Evolutionary conservation across 2,329 filamentous ascomycete genomes (phyloP), one percentile per base, ranked within the genome.

Genomic region (Epichloe sibirici): DNA sequence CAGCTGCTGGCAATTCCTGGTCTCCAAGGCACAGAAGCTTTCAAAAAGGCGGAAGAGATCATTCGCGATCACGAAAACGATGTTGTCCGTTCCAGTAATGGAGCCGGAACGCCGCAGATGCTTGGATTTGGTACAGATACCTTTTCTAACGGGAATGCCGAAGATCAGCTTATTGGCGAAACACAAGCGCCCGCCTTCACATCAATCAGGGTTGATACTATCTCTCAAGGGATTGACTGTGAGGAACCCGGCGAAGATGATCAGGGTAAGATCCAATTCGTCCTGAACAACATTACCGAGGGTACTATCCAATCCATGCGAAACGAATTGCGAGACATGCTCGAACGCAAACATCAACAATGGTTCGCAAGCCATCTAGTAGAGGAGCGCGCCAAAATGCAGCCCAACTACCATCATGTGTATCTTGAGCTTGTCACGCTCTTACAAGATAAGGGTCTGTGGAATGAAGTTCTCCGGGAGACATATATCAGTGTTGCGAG

Each of bases 291-390:
- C 60, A 84, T 98, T 50, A 97, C 93, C 0, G 85, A 93, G 60
- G 83, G 85, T 43, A 97, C 95, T 45, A 74, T 98, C 17, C 82
- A 88, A 50, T 78, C 85, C 42, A 96, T 96, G 69, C 85, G 91
- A 62, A 77, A 78, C 51, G 90, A 96, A 59, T 78, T 98, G 39
- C 83, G 82, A 48, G 83, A 88, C 40, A 82, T 87, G 45, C 72
- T 98, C 47, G 83, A 89, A 49, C 81, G 86, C 51, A 83, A 84
- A 59, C 86, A 96, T 65, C 87, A 94, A 62, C 89, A 94, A 64
- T 98, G 93, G 93, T 98, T 98, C 64, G 93, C 94, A 6, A 84
- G 83, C 47, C 95, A 97, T 63, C 76, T 98, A 9, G 93, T 98
- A 3, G 91, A 96, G 63, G 88, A 96, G 65, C 88, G 94, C 45